phyloP scores from a whole-genome alignment of 768 basidiomycete species.

The Sporobolomyces phaffii region DNA sequence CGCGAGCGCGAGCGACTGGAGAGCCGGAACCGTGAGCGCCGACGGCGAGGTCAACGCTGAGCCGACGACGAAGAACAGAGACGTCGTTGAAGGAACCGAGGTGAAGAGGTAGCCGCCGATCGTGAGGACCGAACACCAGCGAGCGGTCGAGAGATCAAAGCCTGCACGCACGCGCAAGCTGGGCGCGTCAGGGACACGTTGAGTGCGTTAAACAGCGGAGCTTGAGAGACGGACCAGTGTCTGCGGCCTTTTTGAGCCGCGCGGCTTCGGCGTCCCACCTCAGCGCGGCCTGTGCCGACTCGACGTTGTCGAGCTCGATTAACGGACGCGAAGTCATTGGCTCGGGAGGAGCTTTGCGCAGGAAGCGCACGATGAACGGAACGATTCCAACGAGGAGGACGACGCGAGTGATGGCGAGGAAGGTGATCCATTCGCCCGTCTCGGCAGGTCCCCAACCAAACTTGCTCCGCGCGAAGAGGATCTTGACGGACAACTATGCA shows the following conservation, averaged over 20 bases:
- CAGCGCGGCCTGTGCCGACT: not conserved
- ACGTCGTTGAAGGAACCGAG: not conserved
- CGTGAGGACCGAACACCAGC: not conserved
- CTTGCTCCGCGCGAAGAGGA: slow-evolving; percentile 19
- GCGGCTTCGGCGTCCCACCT: not conserved
- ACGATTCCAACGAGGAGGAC: slow-evolving; percentile 12
- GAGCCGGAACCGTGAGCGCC: not conserved
- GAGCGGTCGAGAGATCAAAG: slow-evolving; percentile 10
- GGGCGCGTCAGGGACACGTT: too few relatives aligned
- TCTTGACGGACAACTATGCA: not conserved
- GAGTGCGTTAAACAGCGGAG: too few relatives aligned
- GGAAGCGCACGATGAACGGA: not conserved
- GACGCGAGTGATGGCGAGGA: not conserved
- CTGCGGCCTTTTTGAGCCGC: not conserved
- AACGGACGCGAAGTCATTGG: not conserved
- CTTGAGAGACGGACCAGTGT: not conserved
- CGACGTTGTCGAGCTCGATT: not conserved
- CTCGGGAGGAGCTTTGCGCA: not conserved
- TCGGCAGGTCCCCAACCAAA: slow-evolving; percentile 15
- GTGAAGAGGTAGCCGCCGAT: slow-evolving; percentile 19
- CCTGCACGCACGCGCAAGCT: too few relatives aligned
- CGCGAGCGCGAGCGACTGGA: slow-evolving; percentile 24
- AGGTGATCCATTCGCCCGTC: slow-evolving; percentile 14
- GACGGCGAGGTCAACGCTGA: slow-evolving; percentile 3
- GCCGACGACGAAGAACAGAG: slow-evolving; percentile 3